Evolutionary conservation across 768 basidiomycete genomes (phyloP).

Genomic region (Lentinula detonsa): DNA sequence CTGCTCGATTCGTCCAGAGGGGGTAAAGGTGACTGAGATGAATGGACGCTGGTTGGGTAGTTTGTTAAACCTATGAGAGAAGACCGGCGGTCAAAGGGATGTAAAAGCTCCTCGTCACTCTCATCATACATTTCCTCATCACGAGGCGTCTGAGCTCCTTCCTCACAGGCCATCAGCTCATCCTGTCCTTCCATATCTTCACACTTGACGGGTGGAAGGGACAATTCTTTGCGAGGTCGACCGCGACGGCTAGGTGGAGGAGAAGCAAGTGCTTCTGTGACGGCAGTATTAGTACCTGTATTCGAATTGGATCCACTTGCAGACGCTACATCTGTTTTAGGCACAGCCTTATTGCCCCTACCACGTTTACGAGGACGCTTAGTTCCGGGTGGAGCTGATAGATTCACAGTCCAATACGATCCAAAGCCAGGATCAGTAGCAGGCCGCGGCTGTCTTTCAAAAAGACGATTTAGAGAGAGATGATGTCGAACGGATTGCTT

Average conservation of each 20-base stretch:
- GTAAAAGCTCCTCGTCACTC: constrained; percentile 56
- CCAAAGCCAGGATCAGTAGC: constrained; percentile 84
- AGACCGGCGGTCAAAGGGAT: constrained; percentile 38
- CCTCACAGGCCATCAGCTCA: constrained; percentile 15
- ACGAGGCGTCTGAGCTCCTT: constrained; percentile 11
- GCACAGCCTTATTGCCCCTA: constrained; percentile 43
- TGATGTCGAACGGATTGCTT: constrained; percentile 89
- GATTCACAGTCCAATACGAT: constrained; percentile 88
- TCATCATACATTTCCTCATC: constrained; percentile 50
- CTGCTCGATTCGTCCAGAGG: constrained; percentile 21
- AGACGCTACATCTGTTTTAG: background rate
- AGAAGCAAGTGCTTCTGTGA: background rate
- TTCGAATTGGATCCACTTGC: background rate
- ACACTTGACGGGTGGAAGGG: constrained; percentile 30
- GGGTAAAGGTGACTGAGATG: constrained; percentile 18
- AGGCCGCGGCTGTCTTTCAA: constrained; percentile 77
- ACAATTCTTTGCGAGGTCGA: constrained; percentile 14
- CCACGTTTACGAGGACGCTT: constrained; percentile 82
- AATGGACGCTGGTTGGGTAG: constrained; percentile 6
- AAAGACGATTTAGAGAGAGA: constrained; percentile 74
- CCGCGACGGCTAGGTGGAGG: constrained; percentile 10
- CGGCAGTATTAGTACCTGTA: background rate
- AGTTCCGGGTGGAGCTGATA: constrained; percentile 78
- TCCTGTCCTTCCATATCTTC: constrained; percentile 22
- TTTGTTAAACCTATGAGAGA: constrained; percentile 30